Evolutionary conservation across 257 asterid species (phyloP), one percentile per base, ranked within the genome.

Genomic region (Jasminum sambac): DNA sequence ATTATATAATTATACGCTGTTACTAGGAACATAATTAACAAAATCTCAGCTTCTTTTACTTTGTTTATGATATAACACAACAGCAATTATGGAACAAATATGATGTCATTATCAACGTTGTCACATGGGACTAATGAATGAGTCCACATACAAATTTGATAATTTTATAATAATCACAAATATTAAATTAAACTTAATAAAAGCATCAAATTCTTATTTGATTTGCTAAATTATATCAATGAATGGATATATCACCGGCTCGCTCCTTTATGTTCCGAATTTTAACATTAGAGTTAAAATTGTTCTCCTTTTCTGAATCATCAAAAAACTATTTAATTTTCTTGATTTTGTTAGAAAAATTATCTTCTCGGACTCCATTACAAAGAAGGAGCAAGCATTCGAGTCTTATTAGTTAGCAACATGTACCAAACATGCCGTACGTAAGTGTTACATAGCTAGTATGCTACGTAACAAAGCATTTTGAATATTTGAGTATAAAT

Each of bases 51-150:
- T 71, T 41, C 60, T 74, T 64, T 60, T 73, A 72, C 68, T 78
- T 81, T 73, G 50, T 50, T 61, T 38, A 71, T n/a, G 7, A 48
- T 25, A 71, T 39, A 30, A 16, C 17, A 48, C 70, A 63, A 63
- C 50, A 73, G 40, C 65, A 72, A 69, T 76, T 52, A 80, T n/a
- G 64, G 72, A 82, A 72, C 72, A 76, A 70, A 80, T 72, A 82
- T 74, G 76, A 76, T 83, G 88, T 78, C 85, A 40, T 75, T 79
- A 64, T 84, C 77, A 72, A 74, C 73, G 77, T 52, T 72, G 48
- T 87, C 96, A 85, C 91, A 87, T 83, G 91, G 76, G 67, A 69
- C 77, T 77, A 79, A 79, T 80, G 75, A 38, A 79, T 60, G 46
- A 42, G 57, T 58, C 69, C 74, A 40, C 44, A 68, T 71, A 74